Conservation (phyloP, 2,329 filamentous ascomycete species). For the Macrophomina tecta region DNA sequence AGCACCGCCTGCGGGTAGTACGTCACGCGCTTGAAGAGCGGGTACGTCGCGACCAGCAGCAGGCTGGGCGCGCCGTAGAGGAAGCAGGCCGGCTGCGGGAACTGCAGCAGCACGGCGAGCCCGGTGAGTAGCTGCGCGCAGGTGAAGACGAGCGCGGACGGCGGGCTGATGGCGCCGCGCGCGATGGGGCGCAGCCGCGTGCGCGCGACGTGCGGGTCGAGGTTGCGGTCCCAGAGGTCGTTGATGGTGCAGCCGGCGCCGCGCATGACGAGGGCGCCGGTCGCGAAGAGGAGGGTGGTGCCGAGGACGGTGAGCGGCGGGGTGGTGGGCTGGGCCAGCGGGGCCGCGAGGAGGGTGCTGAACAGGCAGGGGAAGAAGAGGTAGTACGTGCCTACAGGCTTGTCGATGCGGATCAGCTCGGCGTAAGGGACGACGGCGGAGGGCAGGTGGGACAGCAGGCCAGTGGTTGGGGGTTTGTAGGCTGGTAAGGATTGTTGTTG, state of each 20-base stretch:
- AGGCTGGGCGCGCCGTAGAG: constrained; percentile 80
- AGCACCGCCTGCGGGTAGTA: constrained; percentile 87
- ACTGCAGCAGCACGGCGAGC: constrained; percentile 75
- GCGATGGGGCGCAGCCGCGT: constrained; percentile 82
- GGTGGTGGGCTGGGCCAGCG: constrained; percentile 67
- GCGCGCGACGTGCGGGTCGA: constrained; percentile 79
- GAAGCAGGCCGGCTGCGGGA: constrained; percentile 71
- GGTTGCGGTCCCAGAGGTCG: constrained; percentile 86
- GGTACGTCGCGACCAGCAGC: constrained; percentile 75
- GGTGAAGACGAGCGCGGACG: constrained; percentile 75
- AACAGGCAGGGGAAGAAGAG: constrained; percentile 86
- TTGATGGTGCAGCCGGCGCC: constrained; percentile 89
- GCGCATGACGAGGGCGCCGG: constrained; percentile 82
- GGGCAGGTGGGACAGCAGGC: constrained; percentile 73
- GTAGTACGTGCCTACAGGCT: constrained; percentile 81
- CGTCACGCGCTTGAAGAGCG: constrained; percentile 83
- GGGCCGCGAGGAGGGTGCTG: constrained; percentile 80
- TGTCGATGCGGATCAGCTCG: constrained; percentile 81
- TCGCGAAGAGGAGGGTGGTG: constrained; percentile 72
- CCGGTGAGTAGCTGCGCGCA: constrained; percentile 76
- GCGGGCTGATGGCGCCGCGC: constrained; percentile 74
- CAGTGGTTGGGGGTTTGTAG: constrained; percentile 73
- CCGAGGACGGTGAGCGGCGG: constrained; percentile 66
- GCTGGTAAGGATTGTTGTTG: constrained; percentile 30
- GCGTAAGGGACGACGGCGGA: constrained; percentile 77